Evolutionary conservation across 352 stramenopile genomes (phyloP), one percentile per base, ranked within the genome.

Genomic region (Lagenidium sp.): DNA sequence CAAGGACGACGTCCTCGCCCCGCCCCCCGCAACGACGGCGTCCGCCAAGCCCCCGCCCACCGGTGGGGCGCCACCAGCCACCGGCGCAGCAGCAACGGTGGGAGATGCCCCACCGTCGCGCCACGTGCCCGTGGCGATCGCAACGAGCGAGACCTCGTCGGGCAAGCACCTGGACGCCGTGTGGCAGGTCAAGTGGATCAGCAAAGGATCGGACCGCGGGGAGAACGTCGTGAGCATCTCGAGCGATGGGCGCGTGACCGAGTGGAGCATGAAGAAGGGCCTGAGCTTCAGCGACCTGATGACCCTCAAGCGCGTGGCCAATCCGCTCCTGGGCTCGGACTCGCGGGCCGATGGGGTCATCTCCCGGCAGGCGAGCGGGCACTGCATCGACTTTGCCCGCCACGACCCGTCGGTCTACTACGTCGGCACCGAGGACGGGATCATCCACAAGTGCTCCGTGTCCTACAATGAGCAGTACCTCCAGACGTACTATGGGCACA

Each of bases 391-490:
- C 15, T 96, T 97, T 56, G 69, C 80, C 1, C 59, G 44, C 16
- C 64, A 75, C 25, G 88, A 97, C 53, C 60, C 67, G 22, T 83
- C 68, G 5, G 77, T 86, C 16, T 97, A 97, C 53, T 93, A 93
- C 37, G 83, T 90, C 1, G 88, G 84, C 11, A 96, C 85, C 1
- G 86, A 97, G 43, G 86, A 97, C 52, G 90, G 90, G 4, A 55
- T 90, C 6, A 77, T 97, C 40, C 85, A 97, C 68, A 92, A 93
- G 42, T 97, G 88, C 53, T 95, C 78, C 6, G 70, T 85, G 13
- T 95, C 81, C 45, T 97, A 97, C 80, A 96, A 94, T 48, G 90
- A 97, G 47, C 84, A 96, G 56, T 96, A 96, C 44, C 57, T 97
- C 34, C 75, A 96, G 47, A 96, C 83, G 24, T 97, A 95, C 50